Conservation (phyloP, 305 asterid species). For the Caryopteris hybrid region DNA sequence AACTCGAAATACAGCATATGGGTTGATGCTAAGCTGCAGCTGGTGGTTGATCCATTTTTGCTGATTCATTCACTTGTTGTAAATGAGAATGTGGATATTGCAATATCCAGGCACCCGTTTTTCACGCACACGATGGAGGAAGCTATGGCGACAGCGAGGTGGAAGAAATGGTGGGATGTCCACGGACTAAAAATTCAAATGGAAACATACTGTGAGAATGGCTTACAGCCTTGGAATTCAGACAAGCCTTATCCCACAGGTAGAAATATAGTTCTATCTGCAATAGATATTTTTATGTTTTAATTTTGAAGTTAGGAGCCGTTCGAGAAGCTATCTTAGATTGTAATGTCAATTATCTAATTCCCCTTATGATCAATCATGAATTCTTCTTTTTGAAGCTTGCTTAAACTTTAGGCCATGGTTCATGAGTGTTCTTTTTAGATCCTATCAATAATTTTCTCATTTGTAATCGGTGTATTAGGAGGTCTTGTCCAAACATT, state of each 20-base stretch:
- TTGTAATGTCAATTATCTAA: not conserved
- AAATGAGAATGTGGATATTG: slow-evolving; percentile 62
- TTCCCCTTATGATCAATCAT: not conserved
- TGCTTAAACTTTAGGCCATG: slow-evolving; percentile 13
- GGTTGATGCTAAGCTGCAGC: slow-evolving; percentile 83
- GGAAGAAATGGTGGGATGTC: slow-evolving; percentile 92
- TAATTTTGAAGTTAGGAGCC: not conserved
- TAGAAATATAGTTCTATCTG: not conserved
- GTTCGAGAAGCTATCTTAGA: not conserved
- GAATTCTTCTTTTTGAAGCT: not conserved
- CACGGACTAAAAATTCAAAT: slow-evolving; percentile 53
- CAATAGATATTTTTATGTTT: not conserved
- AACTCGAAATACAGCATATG: slow-evolving; percentile 77
- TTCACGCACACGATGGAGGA: slow-evolving; percentile 77
- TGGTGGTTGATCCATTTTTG: slow-evolving; percentile 75
- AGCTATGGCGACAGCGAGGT: slow-evolving; percentile 80
- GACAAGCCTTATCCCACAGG: slow-evolving; percentile 80
- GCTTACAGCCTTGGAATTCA: slow-evolving; percentile 73
- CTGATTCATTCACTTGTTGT: slow-evolving; percentile 62
- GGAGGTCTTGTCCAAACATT: too few relatives aligned
- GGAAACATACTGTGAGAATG: slow-evolving; percentile 77
- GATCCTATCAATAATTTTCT: not conserved
- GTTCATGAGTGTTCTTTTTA: slow-evolving; percentile 4
- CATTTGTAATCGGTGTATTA: not conserved
- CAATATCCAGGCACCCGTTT: slow-evolving; percentile 71